These are phyloP conservation scores for Excoecaria agallocha DNA, from an alignment of 345 rosid genomes.

Conservation along the genomic window DNA sequence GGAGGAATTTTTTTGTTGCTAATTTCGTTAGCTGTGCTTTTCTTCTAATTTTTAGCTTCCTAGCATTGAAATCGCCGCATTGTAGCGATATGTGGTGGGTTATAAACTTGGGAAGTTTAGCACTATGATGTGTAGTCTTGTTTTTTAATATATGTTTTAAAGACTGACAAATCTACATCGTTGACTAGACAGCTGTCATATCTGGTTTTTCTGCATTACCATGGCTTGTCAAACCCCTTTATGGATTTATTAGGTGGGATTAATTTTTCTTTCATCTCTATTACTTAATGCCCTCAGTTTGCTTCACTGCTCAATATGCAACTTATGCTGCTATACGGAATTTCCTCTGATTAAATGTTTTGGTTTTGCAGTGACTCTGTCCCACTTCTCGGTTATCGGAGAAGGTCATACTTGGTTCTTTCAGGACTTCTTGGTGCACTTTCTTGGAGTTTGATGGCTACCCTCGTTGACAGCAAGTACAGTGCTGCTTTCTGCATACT, in stretches of 20 bases:
- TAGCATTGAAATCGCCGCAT: neutral
- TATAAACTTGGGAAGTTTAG: neutral
- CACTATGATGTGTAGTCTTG: neutral
- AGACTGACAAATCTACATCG: conserved; percentile 46
- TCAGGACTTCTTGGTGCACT: conserved; percentile 96
- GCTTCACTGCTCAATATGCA: neutral
- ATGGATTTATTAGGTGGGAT: conserved; percentile 84
- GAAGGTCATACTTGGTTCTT: conserved; percentile 92
- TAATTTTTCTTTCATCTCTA: conserved; percentile 8
- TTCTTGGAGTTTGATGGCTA: conserved; percentile 97
- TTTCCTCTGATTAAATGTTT: conserved; percentile 9
- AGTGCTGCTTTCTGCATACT: conserved; percentile 79
- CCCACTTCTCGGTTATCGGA: conserved; percentile 90
- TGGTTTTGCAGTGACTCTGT: conserved; percentile 68
- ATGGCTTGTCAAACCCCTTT: conserved; percentile 93
- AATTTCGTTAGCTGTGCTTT: neutral
- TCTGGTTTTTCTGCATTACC: conserved; percentile 90
- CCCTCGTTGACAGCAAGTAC: conserved; percentile 81
- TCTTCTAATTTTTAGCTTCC: conserved; percentile 7
- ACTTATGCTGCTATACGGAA: conserved; percentile 12
- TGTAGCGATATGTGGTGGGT: neutral
- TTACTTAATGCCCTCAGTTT: neutral
- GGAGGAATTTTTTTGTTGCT: neutral
- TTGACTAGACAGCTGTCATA: conserved; percentile 96
- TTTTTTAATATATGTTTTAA: conserved; percentile 8